phyloP scores from a whole-genome alignment of 192 early-diverging fungal species.

The Linnemannia zychae region DNA sequence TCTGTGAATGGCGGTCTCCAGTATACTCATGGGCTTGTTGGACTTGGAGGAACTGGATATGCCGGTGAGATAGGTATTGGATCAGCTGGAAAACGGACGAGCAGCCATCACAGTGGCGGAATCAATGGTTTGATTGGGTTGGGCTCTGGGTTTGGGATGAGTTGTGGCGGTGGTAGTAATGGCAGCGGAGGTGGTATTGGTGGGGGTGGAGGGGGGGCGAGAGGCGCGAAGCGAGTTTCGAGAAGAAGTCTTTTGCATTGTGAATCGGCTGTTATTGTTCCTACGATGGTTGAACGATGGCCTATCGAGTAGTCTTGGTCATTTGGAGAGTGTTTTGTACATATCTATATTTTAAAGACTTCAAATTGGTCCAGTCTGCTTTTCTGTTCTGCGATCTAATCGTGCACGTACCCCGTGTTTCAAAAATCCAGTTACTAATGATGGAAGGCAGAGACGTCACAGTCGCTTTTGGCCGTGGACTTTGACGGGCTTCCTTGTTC shows the following conservation, averaged over 20 bases:
- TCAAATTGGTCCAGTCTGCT: background rate
- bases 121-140: background rate
- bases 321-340: background rate
- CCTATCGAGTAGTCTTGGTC: constrained; percentile 28
- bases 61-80: too few relatives aligned
- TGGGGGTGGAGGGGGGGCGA: background rate
- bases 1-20: background rate
- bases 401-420: too few relatives aligned
- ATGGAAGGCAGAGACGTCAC: too few relatives aligned
- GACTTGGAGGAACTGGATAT: background rate
- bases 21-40: background rate
- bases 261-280: background rate
- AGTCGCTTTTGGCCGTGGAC: background rate
- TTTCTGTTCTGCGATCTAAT: background rate
- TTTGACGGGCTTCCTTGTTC: background rate
- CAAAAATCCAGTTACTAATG: too few relatives aligned
- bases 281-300: constrained; percentile 34
- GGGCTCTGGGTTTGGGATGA: background rate
- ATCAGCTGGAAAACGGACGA: background rate
- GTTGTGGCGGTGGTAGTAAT: background rate
- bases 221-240: background rate
- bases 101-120: background rate
- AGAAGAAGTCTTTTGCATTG: constrained; percentile 18
- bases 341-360: background rate
- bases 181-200: background rate